Base-by-base conservation (phyloP, 495 filamentous ascomycete species). In the Clohesyomyces aquaticus region DNA sequence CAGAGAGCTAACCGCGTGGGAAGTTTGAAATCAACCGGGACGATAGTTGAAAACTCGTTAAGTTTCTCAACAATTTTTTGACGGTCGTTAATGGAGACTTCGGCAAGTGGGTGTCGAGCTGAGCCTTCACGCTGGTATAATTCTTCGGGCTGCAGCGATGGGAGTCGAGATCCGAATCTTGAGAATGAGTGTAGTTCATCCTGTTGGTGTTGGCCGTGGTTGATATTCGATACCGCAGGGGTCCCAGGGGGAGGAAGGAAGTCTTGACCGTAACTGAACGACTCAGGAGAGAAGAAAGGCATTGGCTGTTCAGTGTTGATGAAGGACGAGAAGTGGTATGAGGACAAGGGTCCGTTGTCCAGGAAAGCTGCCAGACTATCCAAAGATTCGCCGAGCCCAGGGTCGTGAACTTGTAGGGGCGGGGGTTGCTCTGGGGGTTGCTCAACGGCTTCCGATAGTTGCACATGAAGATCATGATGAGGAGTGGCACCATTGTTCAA, bases 1-100 rank as follows among this genome's bases (percentile, higher is more conserved):
- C 85, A 86, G 23, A 89, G 66, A 1, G 87, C 84, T 72, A 88
- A 82, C 3, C 85, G 81, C 4, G 85, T 88, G 51, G 83, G 76
- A 19, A 88, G 84, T 3, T 83, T 80, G 68, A 90, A 90, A 49
- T 82, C 81, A 61, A 3, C 19, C 3, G 87, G 87, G n/a, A 89
- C 78, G 43, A 88, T 81, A 55, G 80, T 79, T 10, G 83, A 81
- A 63, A 89, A 90, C 54, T 88, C 86, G 43, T 85, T 83, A 2
- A 90, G 74, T 46, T 85, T 85, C 41, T 78, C 80, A 48, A 86
- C 78, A 49, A 90, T 88, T 28, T 51, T 50, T 27, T 82, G 79
- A 27, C 88, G 84, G 65, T 89, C 87, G 46, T 79, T 67, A 52
- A 83, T 82, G 4, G 86, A 84, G 59, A 89, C 85, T 63, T 87